Percentiles rank a stretch among this genome's conserved stretches.
These are phyloP conservation scores for Saccharomyces hybrid DNA, from an alignment of 1,139 yeast species.

Conservation along the genomic window DNA sequence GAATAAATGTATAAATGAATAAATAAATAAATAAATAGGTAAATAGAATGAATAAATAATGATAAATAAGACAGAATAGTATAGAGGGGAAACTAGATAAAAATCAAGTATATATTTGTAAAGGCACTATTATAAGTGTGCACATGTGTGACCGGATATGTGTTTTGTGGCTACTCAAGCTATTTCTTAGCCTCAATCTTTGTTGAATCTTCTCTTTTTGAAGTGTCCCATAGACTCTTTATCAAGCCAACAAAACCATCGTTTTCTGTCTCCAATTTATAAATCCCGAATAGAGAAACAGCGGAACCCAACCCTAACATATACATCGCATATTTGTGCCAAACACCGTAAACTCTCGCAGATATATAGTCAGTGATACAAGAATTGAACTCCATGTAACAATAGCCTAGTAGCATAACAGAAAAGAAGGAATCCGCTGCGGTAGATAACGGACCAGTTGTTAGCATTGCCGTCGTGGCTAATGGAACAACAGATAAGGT, in stretches of 20 bases:
- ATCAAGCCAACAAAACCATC: constrained; percentile 49
- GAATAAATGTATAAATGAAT: no score
- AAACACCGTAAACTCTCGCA: constrained; percentile 59
- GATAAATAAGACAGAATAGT: not conserved
- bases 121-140: not conserved
- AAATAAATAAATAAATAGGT: not conserved
- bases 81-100: not conserved
- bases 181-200: constrained; percentile 1
- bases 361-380: constrained; percentile 80
- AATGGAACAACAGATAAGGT: constrained; percentile 58
- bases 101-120: not conserved
- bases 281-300: constrained; percentile 60
- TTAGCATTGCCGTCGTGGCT: constrained; percentile 53
- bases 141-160: not conserved
- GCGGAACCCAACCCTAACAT: constrained; percentile 59
- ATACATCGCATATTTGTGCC: constrained; percentile 55
- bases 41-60: not conserved
- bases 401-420: constrained; percentile 51
- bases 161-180: not conserved
- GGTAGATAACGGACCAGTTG: constrained; percentile 45
- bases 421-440: constrained; percentile 52
- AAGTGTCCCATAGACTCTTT: constrained; percentile 35
- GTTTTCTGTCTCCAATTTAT: constrained; percentile 61
- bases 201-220: constrained; percentile 7
- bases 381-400: constrained; percentile 64